Base-by-base conservation (phyloP, 139 green algal species). In the Nannochloris sp. region DNA sequence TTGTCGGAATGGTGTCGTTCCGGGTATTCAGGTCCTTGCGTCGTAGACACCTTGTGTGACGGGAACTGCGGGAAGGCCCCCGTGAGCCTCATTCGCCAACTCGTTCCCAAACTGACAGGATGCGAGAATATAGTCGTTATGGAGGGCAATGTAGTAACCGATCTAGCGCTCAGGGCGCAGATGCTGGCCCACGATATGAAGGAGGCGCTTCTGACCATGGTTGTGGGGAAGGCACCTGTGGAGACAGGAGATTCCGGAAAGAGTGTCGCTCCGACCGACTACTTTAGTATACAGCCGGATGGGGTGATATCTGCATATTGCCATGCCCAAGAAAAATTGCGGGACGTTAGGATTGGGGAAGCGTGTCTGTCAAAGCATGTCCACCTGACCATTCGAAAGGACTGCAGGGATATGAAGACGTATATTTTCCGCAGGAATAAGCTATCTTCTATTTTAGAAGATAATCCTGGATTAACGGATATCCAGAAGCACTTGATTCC, bases 211-310 rank as follows among this genome's bases (percentile, higher is more conserved):
- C 88, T 86, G 1, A 74, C 81, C 40, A 62, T 90, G 60, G 50
- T 95, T 29, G 75, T 54, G 15, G 62, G 61, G 2, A 68, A 82
- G 18, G 81, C 75, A 23, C 82, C 75, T 9, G 69, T 86, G 3
- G 59, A 70, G 9, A 31, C 62, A 31, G 81, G 89, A 29, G 92
- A 83, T 34, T 90, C 93, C 65, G 80, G 82, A 9, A 86, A 87
- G n/a, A 86, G 88, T 55, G 59, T 81, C 31, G 84, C 83, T 14
- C 82, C 76, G 59, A 82, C 83, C 24, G 86, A 91, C 6, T 86
- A 93, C 73, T 95, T 91, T 54, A 62, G 91, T 10, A 57, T 63
- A 24, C 12, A 69, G 25, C 25, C 21, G 3, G 44, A 31, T 21
- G 44, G 46, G 34, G 61, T 83, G 51, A 66, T 71, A 54, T 75